Evolutionary conservation across 495 filamentous ascomycete genomes (phyloP), one percentile per base, ranked within the genome.

Genomic region (Talaromyces adpressus): DNA sequence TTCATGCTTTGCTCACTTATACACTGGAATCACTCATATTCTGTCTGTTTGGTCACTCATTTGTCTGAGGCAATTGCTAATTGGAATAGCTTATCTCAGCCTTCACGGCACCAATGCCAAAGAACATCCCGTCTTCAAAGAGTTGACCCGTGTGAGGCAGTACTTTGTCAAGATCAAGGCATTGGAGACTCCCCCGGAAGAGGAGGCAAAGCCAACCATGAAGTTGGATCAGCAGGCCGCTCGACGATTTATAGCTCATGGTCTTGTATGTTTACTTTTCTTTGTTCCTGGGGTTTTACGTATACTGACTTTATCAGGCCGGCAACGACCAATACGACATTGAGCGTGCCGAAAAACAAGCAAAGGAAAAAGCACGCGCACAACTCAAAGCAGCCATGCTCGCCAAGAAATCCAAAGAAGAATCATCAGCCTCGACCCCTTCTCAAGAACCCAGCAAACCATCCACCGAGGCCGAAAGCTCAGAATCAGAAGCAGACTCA

Each of bases 141-240:
- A 98, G 78, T 80, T 98, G 61, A 86, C 84, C 4, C 85, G 94
- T 57, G 88, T 97, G 59, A 91, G 84, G 71, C 88, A 92, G 72
- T 97, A 97, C 74, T 92, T 95, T 69, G 85, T 85, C n/a, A 98
- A 98, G 78, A 92, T 97, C 68, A 89, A 95, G 71, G 74, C 70
- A 34, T 75, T 84, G 58, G 85, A 90, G 70, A 74, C 66, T 1
- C 75, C 74, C 32, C 75, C 84, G 0, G 79, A 81, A 52, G 75
- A 75, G 30, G 74, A 83, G 0, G 79, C 80, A 54, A 79, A 81
- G 59, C 81, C 84, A 63, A 81, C 82, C 23, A 75, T 84, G 69
- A 84, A 73, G 6, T 76, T 98, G 23, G 89, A 98, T 68, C 96
- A 90, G 68, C 81, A 82, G 61, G 94, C 91, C 29, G 92, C 91